phyloP scores from a whole-genome alignment of 306 rosid species.

The Sphenostylis stenocarpa region DNA sequence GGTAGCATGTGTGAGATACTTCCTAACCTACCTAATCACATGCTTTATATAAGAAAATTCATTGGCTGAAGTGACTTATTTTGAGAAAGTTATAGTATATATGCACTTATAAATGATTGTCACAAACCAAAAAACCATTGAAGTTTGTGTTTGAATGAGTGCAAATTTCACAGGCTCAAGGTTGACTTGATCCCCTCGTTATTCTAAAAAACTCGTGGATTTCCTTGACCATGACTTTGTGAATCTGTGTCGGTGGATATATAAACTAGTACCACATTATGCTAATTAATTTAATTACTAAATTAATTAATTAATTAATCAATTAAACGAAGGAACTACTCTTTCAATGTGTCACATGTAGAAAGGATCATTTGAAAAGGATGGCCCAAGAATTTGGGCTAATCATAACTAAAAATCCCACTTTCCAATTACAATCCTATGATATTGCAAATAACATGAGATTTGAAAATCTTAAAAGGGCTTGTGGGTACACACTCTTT shows the following conservation, averaged over 20 bases:
- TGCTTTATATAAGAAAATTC: slow-evolving; percentile 21
- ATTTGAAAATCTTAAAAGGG: slow-evolving; percentile 28
- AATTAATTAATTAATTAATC: no score
- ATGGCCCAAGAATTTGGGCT: slow-evolving; percentile 20
- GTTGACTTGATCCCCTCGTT: slow-evolving; percentile 39
- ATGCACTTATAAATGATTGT: slow-evolving; percentile 25
- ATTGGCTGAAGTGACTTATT: not conserved
- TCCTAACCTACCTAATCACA: slow-evolving; percentile 50
- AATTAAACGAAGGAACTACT: not conserved
- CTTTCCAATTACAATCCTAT: not conserved
- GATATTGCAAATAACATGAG: not conserved
- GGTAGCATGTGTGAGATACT: slow-evolving; percentile 46
- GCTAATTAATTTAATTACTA: not conserved
- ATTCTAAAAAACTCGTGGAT: slow-evolving; percentile 22
- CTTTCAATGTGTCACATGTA: slow-evolving; percentile 17
- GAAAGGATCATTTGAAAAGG: not conserved
- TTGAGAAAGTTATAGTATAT: not conserved
- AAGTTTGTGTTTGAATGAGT: slow-evolving; percentile 42
- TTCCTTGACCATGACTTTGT: slow-evolving; percentile 22
- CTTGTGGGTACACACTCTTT: not conserved
- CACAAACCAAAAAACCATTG: slow-evolving; percentile 29
- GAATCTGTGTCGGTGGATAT: slow-evolving; percentile 32
- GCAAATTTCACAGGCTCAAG: slow-evolving; percentile 6
- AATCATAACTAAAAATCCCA: not conserved
- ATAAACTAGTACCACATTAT: not conserved